phyloP scores from a whole-genome alignment of 768 basidiomycete species.

The Mycena rosella region DNA sequence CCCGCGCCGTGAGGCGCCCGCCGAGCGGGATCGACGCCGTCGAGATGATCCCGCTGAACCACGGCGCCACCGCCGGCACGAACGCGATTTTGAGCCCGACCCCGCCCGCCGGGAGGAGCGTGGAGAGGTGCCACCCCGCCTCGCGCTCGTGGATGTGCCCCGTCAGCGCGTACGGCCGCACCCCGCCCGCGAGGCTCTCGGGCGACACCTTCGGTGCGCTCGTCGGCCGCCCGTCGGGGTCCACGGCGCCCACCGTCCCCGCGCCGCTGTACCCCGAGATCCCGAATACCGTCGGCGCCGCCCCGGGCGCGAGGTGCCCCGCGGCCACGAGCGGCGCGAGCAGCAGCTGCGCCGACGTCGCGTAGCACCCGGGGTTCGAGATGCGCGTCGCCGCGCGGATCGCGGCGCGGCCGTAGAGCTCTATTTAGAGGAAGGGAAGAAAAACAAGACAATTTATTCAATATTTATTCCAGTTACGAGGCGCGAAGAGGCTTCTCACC shows the following conservation, averaged over 20 bases:
- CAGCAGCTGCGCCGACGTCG: slow-evolving; percentile 92
- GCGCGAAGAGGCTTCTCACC: slow-evolving; percentile 81
- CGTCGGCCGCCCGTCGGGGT: slow-evolving; percentile 75
- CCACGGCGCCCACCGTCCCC: slow-evolving; percentile 83
- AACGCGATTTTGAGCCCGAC: slow-evolving; percentile 77
- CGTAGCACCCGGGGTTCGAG: slow-evolving; percentile 98
- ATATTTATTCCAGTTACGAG: slow-evolving; percentile 51
- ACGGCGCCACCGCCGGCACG: slow-evolving; percentile 88
- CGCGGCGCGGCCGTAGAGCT: slow-evolving; percentile 83
- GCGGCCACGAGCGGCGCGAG: slow-evolving; percentile 91
- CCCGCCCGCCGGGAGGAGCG: slow-evolving; percentile 57
- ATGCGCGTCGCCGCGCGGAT: slow-evolving; percentile 85
- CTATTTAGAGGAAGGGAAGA: slow-evolving; percentile 56
- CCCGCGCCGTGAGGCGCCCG: slow-evolving; percentile 73
- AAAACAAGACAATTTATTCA: slow-evolving; percentile 50
- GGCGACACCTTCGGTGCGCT: slow-evolving; percentile 87
- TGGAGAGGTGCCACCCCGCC: slow-evolving; percentile 85
- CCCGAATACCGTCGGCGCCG: slow-evolving; percentile 89
- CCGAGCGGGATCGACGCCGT: slow-evolving; percentile 87
- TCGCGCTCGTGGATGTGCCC: slow-evolving; percentile 99
- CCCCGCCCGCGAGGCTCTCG: slow-evolving; percentile 78
- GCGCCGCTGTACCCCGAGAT: slow-evolving; percentile 96
- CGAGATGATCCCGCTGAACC: slow-evolving; percentile 97
- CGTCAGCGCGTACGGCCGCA: slow-evolving; percentile 91
- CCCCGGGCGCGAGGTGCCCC: slow-evolving; percentile 70